Base-by-base conservation (phyloP, 2,329 filamentous ascomycete genomes). In the Aspergillus texensis region DNA sequence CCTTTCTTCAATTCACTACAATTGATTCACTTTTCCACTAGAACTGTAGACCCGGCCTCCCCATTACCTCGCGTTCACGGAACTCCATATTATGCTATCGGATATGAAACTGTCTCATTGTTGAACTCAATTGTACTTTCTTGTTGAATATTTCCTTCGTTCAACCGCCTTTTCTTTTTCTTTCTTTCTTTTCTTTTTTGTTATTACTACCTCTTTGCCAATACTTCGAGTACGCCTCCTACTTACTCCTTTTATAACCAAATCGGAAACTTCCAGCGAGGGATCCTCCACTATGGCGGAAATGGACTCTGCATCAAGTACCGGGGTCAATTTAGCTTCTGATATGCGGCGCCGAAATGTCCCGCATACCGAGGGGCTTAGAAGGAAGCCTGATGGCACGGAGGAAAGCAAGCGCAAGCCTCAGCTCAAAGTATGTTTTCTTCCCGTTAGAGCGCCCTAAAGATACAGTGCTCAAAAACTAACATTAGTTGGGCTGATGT, bases 331-430 rank as follows among this genome's bases (percentile, higher is more conserved):
- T 55, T 70, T 75, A 28, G 62, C 71, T 60, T 61, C 72, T 45
- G 78, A 81, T 63, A 61, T 80, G 43, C 76, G 80, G 56, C 78
- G 78, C 64, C 75, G 80, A 72, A 81, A 81, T 74, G 75, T 81
- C 34, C 68, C 75, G 50, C 71, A 68, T 55, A 64, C 74, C 34
- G 73, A 76, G 50, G 75, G 69, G 50, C 55, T 68, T 43, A 74
- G 73, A 64, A 64, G 65, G 34, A 58, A 65, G 52, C 59, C 68
- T 26, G 28, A 57, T 43, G 26, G 64, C 67, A 21, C 65, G 63
- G 70, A 52, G 48, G 48, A 76, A 72, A 78, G 74, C 63, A 80
- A 79, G 5, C 5, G 14, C 5, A 12, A 34, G 69, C 67, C 65
- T 56, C 72, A 74, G 59, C 68, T 70, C 56, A 74, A 78, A 75